These are phyloP conservation scores for Flaveria robusta DNA, from an alignment of 129 eudicot species.

Conservation along the genomic window DNA sequence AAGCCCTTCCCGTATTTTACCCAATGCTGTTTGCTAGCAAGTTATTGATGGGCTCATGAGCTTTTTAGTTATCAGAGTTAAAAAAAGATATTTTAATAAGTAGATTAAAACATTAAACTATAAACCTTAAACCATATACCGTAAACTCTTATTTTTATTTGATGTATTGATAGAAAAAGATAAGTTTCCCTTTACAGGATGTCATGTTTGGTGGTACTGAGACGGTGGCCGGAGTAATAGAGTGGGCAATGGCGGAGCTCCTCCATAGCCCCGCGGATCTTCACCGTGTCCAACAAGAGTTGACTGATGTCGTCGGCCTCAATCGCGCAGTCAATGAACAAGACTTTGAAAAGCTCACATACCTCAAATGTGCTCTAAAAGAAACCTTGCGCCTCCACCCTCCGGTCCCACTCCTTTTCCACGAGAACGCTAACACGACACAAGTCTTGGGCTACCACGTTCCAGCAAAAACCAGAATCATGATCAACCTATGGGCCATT, in stretches of 20 bases:
- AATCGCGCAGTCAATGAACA: slow-evolving; percentile 45
- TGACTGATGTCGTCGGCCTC: slow-evolving; percentile 45
- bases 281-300: slow-evolving; percentile 43
- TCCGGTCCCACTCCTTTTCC: slow-evolving; percentile 43
- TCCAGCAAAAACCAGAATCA: slow-evolving; percentile 40
- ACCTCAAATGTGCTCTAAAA: slow-evolving; percentile 49
- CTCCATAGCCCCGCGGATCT: slow-evolving; percentile 37
- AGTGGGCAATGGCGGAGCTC: slow-evolving; percentile 51
- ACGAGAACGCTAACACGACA: slow-evolving; percentile 48
- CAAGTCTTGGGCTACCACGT: slow-evolving; percentile 37
- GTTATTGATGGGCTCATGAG: too few relatives aligned
- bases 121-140: too few relatives aligned
- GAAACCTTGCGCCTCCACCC: slow-evolving; percentile 62
- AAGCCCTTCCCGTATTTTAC: not conserved
- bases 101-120: too few relatives aligned
- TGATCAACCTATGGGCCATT: slow-evolving; percentile 45
- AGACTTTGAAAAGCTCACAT: slow-evolving; percentile 37
- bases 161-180: not conserved
- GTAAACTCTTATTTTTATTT: too few relatives aligned
- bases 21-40: too few relatives aligned
- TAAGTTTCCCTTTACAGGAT: slow-evolving; percentile 30
- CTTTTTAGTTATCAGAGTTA: too few relatives aligned
- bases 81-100: too few relatives aligned
- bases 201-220: slow-evolving; percentile 45
- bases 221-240: slow-evolving; percentile 37